Conservation (phyloP, 2,329 filamentous ascomycete genomes). For the Ramularia endophylla region DNA sequence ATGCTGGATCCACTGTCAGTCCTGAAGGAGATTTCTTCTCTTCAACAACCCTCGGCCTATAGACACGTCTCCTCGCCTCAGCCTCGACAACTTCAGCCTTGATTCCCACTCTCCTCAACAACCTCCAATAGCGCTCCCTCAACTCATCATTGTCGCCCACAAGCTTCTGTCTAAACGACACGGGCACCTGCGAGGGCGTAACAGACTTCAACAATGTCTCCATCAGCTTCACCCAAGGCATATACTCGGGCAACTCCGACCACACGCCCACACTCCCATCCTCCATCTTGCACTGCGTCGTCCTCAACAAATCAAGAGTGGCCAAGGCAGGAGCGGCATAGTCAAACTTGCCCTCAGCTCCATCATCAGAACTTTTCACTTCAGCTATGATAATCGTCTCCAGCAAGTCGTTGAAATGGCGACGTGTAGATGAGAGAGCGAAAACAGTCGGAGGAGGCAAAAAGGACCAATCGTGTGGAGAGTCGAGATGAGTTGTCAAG, state of each 20-base stretch:
- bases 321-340: slow-evolving; percentile 18
- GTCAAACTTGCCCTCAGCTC: slow-evolving; percentile 13
- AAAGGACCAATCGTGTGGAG: slow-evolving; percentile 15
- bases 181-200: neutral
- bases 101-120: neutral
- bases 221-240: slow-evolving; percentile 4
- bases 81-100: neutral
- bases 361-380: slow-evolving; percentile 1
- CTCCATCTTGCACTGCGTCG: too few relatives aligned
- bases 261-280: too few relatives aligned
- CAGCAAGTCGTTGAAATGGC: slow-evolving; percentile 6
- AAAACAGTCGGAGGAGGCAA: slow-evolving; percentile 13
- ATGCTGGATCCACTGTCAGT: neutral
- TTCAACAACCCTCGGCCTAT: slow-evolving; percentile 1
- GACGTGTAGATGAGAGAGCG: slow-evolving; percentile 2
- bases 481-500: neutral
- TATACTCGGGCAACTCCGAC: neutral
- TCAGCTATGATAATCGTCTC: slow-evolving; percentile 10
- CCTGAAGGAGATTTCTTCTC: neutral
- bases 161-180: slow-evolving; percentile 1
- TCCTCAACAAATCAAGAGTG: slow-evolving; percentile 16
- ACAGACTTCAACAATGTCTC: slow-evolving; percentile 2
- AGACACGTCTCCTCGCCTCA: neutral
- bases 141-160: neutral
- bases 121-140: slow-evolving; percentile 1